phyloP scores from a whole-genome alignment of 2,329 filamentous ascomycete species.

The Cyphellophora attinorum region DNA sequence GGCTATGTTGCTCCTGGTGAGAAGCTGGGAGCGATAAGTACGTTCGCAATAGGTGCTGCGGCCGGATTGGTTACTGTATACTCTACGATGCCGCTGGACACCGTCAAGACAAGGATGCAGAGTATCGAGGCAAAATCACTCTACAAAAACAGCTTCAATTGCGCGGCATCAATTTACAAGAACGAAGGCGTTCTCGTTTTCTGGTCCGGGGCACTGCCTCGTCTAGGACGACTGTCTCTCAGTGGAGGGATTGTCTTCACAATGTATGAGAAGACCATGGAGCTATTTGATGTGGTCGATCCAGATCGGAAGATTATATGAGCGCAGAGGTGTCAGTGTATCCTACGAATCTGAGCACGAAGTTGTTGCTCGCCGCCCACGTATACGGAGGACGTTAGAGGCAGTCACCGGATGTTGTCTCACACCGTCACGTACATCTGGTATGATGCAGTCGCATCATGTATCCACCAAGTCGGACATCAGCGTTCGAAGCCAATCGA shows the following conservation, averaged over 20 bases:
- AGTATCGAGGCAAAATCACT: constrained; percentile 71
- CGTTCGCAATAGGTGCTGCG: constrained; percentile 81
- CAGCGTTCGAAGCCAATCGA: too few relatives aligned
- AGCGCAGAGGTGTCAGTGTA: constrained; percentile 7
- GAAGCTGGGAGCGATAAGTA: constrained; percentile 78
- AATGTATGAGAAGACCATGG: constrained; percentile 95
- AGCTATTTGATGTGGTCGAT: constrained; percentile 68
- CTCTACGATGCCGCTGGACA: constrained; percentile 66
- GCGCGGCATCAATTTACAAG: constrained; percentile 72
- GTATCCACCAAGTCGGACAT: too few relatives aligned
- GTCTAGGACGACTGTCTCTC: constrained; percentile 73
- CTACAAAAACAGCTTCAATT: constrained; percentile 83
- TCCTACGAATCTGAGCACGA: too few relatives aligned
- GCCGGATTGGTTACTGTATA: constrained; percentile 84
- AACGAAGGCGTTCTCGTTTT: constrained; percentile 84
- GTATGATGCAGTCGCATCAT: too few relatives aligned
- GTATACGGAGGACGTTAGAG: too few relatives aligned
- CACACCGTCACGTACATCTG: too few relatives aligned
- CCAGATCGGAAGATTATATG: constrained; percentile 77
- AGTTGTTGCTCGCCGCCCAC: too few relatives aligned
- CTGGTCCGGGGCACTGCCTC: constrained; percentile 86
- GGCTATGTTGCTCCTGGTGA: constrained; percentile 89
- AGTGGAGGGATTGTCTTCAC: constrained; percentile 97
- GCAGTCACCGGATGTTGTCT: too few relatives aligned
- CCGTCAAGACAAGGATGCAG: constrained; percentile 97